Evolutionary conservation across 1,284 basidiomycete species (phyloP), one percentile per base, ranked within the genome.

Genomic region (Fomitopsis betulina): DNA sequence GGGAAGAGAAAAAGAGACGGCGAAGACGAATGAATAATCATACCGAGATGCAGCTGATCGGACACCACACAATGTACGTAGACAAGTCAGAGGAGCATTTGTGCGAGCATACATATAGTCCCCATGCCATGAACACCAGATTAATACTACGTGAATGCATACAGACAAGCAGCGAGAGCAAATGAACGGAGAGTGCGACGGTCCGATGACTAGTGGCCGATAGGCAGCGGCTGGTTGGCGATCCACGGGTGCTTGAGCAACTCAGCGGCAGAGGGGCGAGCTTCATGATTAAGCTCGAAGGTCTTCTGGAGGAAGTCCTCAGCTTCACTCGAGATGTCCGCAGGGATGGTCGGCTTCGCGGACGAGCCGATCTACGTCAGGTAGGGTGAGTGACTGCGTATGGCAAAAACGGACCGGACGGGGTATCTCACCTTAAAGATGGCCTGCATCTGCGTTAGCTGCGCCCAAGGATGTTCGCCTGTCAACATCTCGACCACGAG

Each of bases 401-500:
- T 37, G 40, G 21, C 23, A 42, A 53, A 15, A 32, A 59, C 17
- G 49, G 35, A 30, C 13, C 32, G 12, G 51, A 19, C 56, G 45
- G 49, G 19, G 30, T n/a, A 32, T 67, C 76, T 57, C 56, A 94
- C 95, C 83, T 90, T 93, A 81, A 94, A 98, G 69, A 97, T 97
- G 59, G 93, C 94, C 76, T 97, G 95, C 95, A 98, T 98, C 75
- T 99, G 96, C n/a, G 92, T 96, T 27, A 99, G 79, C 62, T 94
- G 91, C 0, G 96, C 92, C 92, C 94, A 99, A 0, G 97, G 97
- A 72, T 98, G 96, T 65, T 95, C 90, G 3, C 96, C 96, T 0
- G 94, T 98, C 58, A 99, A 79, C 97, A 99, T 99, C 74, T 99
- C 97, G 19, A 99, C 94, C 15, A 98, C 91, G 53, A 99, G 76